Evolutionary conservation across 345 rosid species (phyloP), one percentile per base, ranked within the genome.

Genomic region (Cardamine chenopodiifolia): DNA sequence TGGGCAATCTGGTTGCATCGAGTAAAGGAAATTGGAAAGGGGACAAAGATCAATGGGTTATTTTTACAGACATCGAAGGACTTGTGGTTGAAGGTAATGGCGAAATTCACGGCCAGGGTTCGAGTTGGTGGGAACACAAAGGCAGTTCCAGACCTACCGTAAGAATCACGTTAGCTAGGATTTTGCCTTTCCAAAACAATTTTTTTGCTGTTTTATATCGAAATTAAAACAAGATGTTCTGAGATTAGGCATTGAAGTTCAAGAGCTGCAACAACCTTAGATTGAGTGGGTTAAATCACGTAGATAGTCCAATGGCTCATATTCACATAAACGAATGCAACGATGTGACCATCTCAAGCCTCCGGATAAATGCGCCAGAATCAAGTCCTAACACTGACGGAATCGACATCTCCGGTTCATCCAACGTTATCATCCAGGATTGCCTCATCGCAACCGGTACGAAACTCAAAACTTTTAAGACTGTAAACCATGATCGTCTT

Each of bases 311-410:
- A 50, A 70, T 62, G 68, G 80, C 77, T 68, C 85, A 82, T 62
- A 73, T 82, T 50, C 68, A 78, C 7, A 56, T 82, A 54, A 50
- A 71, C 18, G 45, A 15, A 1, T 73, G 83, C 69, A 70, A 82
- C 52, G 74, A 34, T 47, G 85, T 60, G 13, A 66, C 54, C 17
- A 60, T 82, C 58, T 59, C 79, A 23, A 55, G 18, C 8, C 79
- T 82, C 34, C 58, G 73, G 6, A 70, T 82, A 59, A 79, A 40
- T 54, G 83, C 85, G 12, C 85, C 85, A 0, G 66, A 49, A 32
- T 56, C 67, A 47, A 82, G 85, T 66, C 85, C 85, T 5, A 82
- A 82, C 65, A 82, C 85, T 10, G 85, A 79, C 13, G 81, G 83
- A 7, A 82, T 79, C 48, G 81, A 82, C 12, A 4, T 79, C 14